phyloP scores from a whole-genome alignment of 2,329 filamentous ascomycete species.

The Fusarium phyllophilum region DNA sequence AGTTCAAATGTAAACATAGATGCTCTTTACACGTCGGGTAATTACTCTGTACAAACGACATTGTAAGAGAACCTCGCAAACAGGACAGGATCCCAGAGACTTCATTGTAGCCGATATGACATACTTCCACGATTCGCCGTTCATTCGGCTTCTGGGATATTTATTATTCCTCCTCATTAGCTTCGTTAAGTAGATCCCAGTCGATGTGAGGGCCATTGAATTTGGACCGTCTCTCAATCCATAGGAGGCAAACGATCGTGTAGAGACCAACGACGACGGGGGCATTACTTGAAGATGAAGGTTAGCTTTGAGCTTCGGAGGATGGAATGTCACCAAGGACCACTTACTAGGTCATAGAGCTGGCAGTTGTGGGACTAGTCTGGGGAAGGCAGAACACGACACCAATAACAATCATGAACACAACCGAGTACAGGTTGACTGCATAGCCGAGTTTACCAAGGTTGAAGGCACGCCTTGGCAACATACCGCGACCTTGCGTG shows the following conservation, averaged over 20 bases:
- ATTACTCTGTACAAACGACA: no score
- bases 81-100: no score
- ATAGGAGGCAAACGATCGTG: background rate
- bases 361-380: background rate
- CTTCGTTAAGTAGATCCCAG: background rate
- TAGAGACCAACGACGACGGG: background rate
- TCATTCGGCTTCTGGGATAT: no score
- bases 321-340: background rate
- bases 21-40: no score
- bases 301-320: background rate
- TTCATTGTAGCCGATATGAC: no score
- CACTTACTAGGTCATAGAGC: background rate
- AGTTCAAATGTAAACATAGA: no score
- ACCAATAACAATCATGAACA: background rate
- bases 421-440: background rate
- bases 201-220: background rate
- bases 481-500: background rate
- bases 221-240: background rate
- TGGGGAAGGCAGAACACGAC: background rate
- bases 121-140: no score
- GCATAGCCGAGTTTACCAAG: background rate
- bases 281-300: rapidly evolving
- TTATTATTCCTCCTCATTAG: background rate
- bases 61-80: no score
- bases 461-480: background rate